Percentiles rank a stretch among this genome's conserved stretches.
phyloP scores from a whole-genome alignment of 495 filamentous ascomycete species.

The Articulospora tetracladia region DNA sequence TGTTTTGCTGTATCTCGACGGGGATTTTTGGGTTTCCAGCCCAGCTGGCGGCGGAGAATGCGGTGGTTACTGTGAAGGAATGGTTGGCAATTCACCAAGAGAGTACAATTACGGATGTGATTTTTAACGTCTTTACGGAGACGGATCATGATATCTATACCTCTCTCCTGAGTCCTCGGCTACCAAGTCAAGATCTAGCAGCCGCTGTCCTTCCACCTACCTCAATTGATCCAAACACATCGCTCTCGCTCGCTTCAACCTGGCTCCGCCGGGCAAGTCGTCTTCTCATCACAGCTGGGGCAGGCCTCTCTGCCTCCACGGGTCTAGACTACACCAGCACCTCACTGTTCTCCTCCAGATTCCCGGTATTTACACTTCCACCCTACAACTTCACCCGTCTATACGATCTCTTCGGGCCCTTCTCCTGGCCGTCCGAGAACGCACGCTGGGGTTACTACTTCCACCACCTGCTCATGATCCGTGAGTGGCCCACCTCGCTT shows the following conservation, averaged over 20 bases:
- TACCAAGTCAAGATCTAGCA: no score
- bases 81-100: not conserved
- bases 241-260: not conserved
- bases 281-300: not conserved
- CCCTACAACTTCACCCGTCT: not conserved
- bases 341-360: not conserved
- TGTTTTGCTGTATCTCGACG: not conserved
- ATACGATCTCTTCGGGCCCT: not conserved
- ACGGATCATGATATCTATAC: not conserved
- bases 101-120: not conserved
- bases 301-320: not conserved
- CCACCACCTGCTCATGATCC: not conserved
- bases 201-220: not conserved
- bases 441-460: slow-evolving; percentile 1
- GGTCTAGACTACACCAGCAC: not conserved
- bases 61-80: not conserved
- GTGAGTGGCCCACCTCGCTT: not conserved
- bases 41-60: not conserved
- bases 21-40: not conserved
- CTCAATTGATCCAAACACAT: not conserved
- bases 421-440: not conserved
- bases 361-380: not conserved
- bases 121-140: not conserved
- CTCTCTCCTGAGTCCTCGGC: not conserved
- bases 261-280: not conserved